Evolutionary conservation across 495 filamentous ascomycete genomes (phyloP), one percentile per base, ranked within the genome.

Genomic region (Aspergillus sclerotioniger): DNA sequence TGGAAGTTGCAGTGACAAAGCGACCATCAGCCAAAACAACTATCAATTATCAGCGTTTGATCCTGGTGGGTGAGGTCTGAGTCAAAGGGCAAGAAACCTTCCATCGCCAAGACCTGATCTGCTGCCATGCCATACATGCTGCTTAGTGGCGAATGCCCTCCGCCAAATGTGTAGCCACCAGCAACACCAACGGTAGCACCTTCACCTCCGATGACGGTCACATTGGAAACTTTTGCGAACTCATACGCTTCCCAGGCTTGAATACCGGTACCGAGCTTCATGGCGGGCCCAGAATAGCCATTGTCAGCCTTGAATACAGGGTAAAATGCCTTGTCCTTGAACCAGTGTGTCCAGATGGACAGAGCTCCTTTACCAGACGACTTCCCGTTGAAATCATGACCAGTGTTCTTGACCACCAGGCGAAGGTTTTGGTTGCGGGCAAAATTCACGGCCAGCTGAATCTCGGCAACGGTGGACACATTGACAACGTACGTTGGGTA

Each of bases 401-500:
- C 87, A 2, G 87, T 91, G 60, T 88, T 90, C 76, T 87, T 87
- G 50, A 90, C 76, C 0, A 85, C 73, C 0, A 90, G 69, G 28
- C 87, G 73, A 0, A 89, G 58, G 43, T 82, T 80, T 25, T 71
- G 73, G 25, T 87, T 81, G 35, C 80, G 74, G 3, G 86, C 86
- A 71, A 87, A 88, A 63, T 83, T 83, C n/a, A 89, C 78, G 0
- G 83, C 81, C 6, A 77, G 71, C 51, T 82, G 80, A 31, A 88
- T 68, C 58, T 90, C 79, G 50, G 74, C 74, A 12, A 78, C 79
- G 2, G 62, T 82, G 25, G 70, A 79, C 0, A 76, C 84, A 32
- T 85, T 85, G 33, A 89, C 80, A 0, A 82, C 80, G 55, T 87
- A 87, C 16, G 67, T 73, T 5, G 82, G 81, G 62, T 83, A 87